Evolutionary conservation across 106 monocot genomes (phyloP), one percentile per base, ranked within the genome.

Genomic region (Iris macrosiphon): DNA sequence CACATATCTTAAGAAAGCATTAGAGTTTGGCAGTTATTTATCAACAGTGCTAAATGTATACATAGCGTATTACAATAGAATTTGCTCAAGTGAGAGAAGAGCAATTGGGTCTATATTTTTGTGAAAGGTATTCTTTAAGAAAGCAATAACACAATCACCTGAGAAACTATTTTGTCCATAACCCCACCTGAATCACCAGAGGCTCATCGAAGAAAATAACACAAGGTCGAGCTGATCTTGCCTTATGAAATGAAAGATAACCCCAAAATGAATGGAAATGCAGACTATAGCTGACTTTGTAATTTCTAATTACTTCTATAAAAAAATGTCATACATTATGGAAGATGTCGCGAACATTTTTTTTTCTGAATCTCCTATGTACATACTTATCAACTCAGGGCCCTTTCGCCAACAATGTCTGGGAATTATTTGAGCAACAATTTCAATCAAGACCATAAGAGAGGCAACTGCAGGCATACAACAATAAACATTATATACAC

Each of bases 181-280:
- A 98, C 98, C 61, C 98, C 98, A 45, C 87, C 98, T 32, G 98
- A 98, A 84, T 98, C 90, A 39, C 91, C 86, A 43, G 98, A 90
- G 6, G 98, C 90, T 98, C 98, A 73, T 98, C 98, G 73, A 98
- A 98, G 80, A 98, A 98, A 59, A 98, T 98, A 30, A 91, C 91
- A 91, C 98, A 98, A 14, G 98, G 98, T 0, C 87, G 83, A 22
- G 96, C 96, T 54, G 86, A 80, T 59, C 96, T 90, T 52, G 90
- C 96, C 96, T 98, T 57, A 28, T 44, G 54, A 32, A 57, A 54
- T 44, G 25, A 45, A 65, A 66, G 4, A 28, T 39, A 14, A 20
- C 10, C 21, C 19, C 17, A 32, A 53, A 33, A 24, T 13, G 8
- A 18, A 9, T 19, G n/a, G 32, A 53, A 33, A 53, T 14, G 20